Conservation (phyloP, 805 yeast species). For the Ascoidea rubescens region DNA sequence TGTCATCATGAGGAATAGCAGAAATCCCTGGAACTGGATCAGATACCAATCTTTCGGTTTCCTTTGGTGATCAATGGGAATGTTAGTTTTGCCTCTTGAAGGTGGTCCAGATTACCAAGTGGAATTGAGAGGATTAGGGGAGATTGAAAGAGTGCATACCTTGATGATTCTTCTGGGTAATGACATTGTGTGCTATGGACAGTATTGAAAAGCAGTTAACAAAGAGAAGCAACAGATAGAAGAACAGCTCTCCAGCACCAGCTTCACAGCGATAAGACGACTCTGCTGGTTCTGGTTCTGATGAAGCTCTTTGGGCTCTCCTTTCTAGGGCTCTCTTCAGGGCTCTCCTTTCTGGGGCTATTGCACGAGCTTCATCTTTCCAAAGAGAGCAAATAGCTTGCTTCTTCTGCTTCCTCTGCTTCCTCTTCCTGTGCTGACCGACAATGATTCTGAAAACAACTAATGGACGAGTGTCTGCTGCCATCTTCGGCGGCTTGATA, state of each 20-base stretch:
- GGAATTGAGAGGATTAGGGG: not conserved
- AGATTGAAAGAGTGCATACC: slow-evolving; percentile 23
- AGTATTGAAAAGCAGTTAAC: not conserved
- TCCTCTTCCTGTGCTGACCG: no score
- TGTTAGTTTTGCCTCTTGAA: not conserved
- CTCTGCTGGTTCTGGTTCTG: not conserved
- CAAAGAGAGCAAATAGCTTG: no score
- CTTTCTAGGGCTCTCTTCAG: not conserved
- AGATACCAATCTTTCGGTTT: slow-evolving; percentile 79
- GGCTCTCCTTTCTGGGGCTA: not conserved
- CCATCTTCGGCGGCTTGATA: no score
- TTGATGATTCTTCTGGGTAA: slow-evolving; percentile 88
- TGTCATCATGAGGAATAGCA: slow-evolving; percentile 89
- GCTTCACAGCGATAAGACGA: not conserved
- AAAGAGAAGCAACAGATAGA: not conserved
- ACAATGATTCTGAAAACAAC: no score
- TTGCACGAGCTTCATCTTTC: not conserved
- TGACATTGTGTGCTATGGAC: slow-evolving; percentile 13
- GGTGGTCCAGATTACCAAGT: not conserved
- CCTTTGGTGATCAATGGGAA: slow-evolving; percentile 27
- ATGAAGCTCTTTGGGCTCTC: not conserved
- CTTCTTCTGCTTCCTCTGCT: no score
- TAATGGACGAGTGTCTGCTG: no score
- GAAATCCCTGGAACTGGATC: slow-evolving; percentile 96
- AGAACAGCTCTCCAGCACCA: not conserved